These are phyloP conservation scores for Paramecium tetraurelia DNA, from an alignment of 73 alveolate genomes.

Conservation along the genomic window DNA sequence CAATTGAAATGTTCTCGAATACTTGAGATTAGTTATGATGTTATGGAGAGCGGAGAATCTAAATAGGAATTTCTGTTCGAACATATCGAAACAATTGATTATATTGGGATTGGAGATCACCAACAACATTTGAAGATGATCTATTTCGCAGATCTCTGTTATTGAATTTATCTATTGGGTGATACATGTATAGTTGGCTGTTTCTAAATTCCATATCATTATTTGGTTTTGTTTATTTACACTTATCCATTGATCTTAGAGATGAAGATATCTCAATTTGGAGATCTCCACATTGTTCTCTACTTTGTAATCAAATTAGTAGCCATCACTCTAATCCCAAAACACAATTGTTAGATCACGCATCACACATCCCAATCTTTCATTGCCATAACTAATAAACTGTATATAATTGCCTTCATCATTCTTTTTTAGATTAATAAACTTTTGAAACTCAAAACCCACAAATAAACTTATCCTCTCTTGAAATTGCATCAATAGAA, in stretches of 20 bases:
- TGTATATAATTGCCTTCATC: not conserved
- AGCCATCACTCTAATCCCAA: conserved; percentile 36
- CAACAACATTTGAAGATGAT: not conserved
- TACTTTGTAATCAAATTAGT: not conserved
- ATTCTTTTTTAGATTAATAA: not conserved
- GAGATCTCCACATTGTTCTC: not conserved
- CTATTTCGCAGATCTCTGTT: not conserved
- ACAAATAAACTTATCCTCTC: not conserved
- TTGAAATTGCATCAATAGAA: not conserved
- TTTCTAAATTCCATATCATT: conserved; percentile 29
- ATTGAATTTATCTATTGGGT: not conserved
- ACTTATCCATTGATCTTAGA: conserved; percentile 23
- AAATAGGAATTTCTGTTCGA: not conserved
- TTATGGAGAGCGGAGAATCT: not conserved
- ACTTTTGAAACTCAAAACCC: not conserved
- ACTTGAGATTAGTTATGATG: not conserved
- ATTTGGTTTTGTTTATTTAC: not conserved
- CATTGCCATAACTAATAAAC: not conserved
- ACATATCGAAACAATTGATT: not conserved
- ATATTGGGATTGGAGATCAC: not conserved
- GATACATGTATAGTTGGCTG: not conserved
- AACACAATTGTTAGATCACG: not conserved
- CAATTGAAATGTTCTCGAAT: not conserved
- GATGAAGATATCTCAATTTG: not conserved
- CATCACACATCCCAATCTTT: not conserved